phyloP scores from a whole-genome alignment of 108 stramenopile species.

The Discostella pseudostelligera region DNA sequence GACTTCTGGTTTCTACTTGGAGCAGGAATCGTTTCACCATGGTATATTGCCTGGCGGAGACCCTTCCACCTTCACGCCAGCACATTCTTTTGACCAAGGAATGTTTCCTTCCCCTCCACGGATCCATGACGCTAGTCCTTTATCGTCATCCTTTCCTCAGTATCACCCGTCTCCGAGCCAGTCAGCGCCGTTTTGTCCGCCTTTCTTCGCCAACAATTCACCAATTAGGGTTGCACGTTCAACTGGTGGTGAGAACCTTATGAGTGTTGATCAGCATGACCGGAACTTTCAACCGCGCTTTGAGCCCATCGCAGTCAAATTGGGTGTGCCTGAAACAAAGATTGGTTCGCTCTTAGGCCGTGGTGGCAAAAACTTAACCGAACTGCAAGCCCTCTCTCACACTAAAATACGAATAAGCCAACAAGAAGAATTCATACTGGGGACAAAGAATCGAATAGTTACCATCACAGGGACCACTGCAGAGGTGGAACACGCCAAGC shows the following conservation, averaged over 20 bases:
- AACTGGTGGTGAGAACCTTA: neutral
- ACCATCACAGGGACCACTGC: constrained; percentile 71
- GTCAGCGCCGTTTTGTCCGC: neutral
- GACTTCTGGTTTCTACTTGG: neutral
- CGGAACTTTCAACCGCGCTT: neutral
- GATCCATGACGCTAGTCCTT: neutral
- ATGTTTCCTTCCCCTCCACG: neutral
- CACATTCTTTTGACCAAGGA: neutral
- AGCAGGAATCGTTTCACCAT: constrained; percentile 1
- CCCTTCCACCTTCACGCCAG: neutral
- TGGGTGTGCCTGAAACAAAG: constrained; percentile 65
- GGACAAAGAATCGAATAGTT: constrained; percentile 72
- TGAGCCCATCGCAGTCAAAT: constrained; percentile 33
- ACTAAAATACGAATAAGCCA: constrained; percentile 74
- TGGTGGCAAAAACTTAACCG: constrained; percentile 62
- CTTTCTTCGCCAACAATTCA: neutral
- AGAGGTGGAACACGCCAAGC: constrained; percentile 58
- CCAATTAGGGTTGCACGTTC: neutral
- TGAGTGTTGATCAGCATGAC: neutral
- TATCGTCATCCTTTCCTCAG: constrained; percentile 10
- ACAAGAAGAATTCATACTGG: constrained; percentile 69
- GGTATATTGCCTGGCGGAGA: neutral
- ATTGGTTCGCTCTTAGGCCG: constrained; percentile 73
- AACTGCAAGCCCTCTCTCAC: constrained; percentile 58
- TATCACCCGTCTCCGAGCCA: constrained; percentile 24